A percentile compares a stretch with the other conserved stretches of the same genome.
Conservation (phyloP, 148 eudicot genomes). For the Agrostemma githago region DNA sequence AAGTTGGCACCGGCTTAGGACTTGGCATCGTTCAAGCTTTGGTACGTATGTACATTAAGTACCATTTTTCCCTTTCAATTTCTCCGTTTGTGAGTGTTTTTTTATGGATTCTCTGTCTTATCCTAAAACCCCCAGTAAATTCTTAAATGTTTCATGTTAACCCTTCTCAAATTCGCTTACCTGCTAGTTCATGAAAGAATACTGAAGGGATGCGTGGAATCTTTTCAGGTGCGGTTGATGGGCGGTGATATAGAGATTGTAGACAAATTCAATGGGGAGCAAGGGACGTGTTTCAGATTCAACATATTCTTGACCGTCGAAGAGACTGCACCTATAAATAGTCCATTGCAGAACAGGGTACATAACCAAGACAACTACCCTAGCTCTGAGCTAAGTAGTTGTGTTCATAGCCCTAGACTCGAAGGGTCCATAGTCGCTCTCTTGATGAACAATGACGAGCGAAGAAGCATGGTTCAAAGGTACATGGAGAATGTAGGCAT, state of each 20-base stretch:
- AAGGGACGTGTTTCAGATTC: constrained; percentile 73
- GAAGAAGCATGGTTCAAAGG: constrained; percentile 37
- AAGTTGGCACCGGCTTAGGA: constrained; percentile 85
- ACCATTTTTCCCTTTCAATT: neutral
- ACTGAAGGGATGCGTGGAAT: neutral
- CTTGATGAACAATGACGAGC: constrained; percentile 46
- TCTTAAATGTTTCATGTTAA: neutral
- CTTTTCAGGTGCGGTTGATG: constrained; percentile 74
- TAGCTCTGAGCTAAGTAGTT: constrained; percentile 18
- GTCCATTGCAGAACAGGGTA: constrained; percentile 4
- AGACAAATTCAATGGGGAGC: constrained; percentile 51
- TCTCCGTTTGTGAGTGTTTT: neutral
- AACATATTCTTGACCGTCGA: constrained; percentile 38
- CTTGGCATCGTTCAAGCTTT: constrained; percentile 86
- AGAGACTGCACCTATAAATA: neutral
- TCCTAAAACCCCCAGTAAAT: neutral
- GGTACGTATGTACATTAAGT: constrained; percentile 39
- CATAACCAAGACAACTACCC: constrained; percentile 15
- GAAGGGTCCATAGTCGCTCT: constrained; percentile 51
- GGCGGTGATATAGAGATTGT: constrained; percentile 80
- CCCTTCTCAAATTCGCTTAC: neutral
- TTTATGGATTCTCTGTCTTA: neutral
- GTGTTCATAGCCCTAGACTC: constrained; percentile 31
- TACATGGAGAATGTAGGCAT: constrained; percentile 56
- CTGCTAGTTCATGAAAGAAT: neutral